Percentiles rank a stretch among this genome's conserved stretches.
Evolutionary conservation across 108 stramenopile genomes (phyloP).

Genomic region (Chaetoceros muelleri): DNA sequence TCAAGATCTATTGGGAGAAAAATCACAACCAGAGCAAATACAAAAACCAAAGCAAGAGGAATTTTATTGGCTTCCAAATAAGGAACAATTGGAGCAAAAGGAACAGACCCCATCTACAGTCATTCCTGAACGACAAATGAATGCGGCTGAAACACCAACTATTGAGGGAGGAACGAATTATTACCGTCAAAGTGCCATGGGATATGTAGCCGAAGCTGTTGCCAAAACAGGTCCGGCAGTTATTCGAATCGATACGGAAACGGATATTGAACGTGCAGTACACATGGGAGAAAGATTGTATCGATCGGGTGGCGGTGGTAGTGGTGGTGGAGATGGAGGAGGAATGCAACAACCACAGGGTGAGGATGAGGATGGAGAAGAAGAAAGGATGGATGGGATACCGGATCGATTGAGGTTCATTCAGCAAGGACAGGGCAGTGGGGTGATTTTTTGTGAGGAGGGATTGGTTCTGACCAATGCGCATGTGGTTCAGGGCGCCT

Average conservation of each 20-base stretch:
- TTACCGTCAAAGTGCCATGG: conserved; percentile 16
- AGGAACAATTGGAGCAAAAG: not conserved
- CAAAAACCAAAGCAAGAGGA: not conserved
- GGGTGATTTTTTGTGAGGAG: conserved; percentile 63
- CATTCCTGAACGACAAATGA: not conserved
- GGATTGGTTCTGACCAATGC: conserved; percentile 86
- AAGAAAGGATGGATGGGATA: conserved; percentile 4
- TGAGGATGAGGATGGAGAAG: conserved; percentile 6
- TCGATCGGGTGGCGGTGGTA: conserved; percentile 10
- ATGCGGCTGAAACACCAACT: not conserved
- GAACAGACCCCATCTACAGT: not conserved
- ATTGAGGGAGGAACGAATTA: not conserved
- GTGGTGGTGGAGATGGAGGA: conserved; percentile 26
- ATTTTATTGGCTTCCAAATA: no score
- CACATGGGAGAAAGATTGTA: not conserved
- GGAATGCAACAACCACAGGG: conserved; percentile 15
- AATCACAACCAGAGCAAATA: not conserved
- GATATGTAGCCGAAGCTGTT: conserved; percentile 65
- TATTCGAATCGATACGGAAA: conserved; percentile 81
- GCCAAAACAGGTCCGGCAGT: conserved; percentile 69
- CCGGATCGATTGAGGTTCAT: conserved; percentile 8
- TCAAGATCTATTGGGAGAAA: not conserved
- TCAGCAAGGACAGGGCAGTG: conserved; percentile 82
- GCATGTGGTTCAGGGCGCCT: conserved; percentile 81
- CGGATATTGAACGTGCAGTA: conserved; percentile 19